Evolutionary conservation across 371 early-diverging fungal species (phyloP).

Genomic region (Chytridiales sp.): DNA sequence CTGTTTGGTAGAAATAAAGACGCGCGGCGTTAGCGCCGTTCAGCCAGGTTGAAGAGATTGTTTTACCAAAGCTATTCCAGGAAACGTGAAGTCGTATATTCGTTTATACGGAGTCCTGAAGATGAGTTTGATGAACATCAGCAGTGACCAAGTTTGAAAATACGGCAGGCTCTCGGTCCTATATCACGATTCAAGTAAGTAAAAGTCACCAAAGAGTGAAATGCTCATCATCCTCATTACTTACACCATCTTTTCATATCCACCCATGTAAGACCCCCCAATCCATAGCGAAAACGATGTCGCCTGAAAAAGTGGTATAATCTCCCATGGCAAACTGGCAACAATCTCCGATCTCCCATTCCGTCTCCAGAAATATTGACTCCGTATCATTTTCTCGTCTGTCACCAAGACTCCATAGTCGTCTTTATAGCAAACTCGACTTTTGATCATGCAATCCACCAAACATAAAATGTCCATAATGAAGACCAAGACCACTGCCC

Average conservation of each 20-base stretch:
- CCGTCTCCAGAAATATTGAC: conserved; percentile 11
- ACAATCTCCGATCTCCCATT: conserved; percentile 14
- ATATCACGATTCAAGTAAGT: too few relatives aligned
- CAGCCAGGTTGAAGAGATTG: not conserved
- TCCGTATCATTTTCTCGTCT: conserved; percentile 5
- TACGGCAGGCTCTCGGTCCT: too few relatives aligned
- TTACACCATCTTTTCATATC: not conserved
- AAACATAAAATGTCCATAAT: conserved; percentile 25
- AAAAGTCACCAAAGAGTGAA: too few relatives aligned
- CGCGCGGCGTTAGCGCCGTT: too few relatives aligned
- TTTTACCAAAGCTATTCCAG: conserved; percentile 26
- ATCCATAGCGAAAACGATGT: not conserved
- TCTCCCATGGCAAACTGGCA: conserved; percentile 24
- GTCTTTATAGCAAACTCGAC: conserved; percentile 22
- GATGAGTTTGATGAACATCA: conserved; percentile 27
- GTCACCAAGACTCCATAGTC: conserved; percentile 28
- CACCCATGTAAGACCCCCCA: not conserved
- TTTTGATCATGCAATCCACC: conserved; percentile 27
- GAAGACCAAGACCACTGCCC: conserved; percentile 16
- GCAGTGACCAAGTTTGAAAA: conserved; percentile 28
- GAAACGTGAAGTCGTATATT: conserved; percentile 20
- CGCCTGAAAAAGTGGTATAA: conserved; percentile 7
- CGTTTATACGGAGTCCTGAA: conserved; percentile 21
- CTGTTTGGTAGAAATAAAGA: not conserved
- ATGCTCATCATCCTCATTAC: not conserved